A percentile compares a stretch with the other conserved stretches of the same genome.
Conservation (phyloP, 768 basidiomycete genomes). For the Fomitopsis pulvina region DNA sequence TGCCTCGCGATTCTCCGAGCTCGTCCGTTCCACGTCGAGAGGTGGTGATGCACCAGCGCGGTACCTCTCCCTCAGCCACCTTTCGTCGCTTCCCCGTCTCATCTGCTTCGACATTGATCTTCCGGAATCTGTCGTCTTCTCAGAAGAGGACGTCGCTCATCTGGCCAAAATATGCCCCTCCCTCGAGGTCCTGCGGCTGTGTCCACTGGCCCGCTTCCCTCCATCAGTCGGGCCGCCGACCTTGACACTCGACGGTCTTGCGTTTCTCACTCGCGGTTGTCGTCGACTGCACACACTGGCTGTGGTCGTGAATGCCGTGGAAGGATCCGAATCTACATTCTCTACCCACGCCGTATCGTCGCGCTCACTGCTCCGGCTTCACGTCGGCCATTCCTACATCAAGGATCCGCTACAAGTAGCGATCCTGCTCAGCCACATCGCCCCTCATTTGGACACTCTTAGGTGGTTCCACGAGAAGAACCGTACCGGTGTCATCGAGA, state of each 20-base stretch:
- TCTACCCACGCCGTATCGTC: constrained; percentile 46
- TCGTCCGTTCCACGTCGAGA: constrained; percentile 69
- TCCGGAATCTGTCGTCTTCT: constrained; percentile 67
- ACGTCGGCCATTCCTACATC: constrained; percentile 72
- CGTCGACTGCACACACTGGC: constrained; percentile 57
- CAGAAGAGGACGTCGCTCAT: constrained; percentile 49
- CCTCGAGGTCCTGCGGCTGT: constrained; percentile 62
- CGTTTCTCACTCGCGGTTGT: constrained; percentile 52
- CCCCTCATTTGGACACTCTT: constrained; percentile 61
- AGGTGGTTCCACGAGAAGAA: constrained; percentile 79
- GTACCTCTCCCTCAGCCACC: constrained; percentile 54
- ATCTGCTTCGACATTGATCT: constrained; percentile 70
- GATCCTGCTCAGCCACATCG: constrained; percentile 70
- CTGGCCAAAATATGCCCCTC: constrained; percentile 59
- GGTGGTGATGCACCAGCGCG: constrained; percentile 51
- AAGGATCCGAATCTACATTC: constrained; percentile 40
- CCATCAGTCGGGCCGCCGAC: constrained; percentile 42
- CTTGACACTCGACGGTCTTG: constrained; percentile 58
- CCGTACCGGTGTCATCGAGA: constrained; percentile 61
- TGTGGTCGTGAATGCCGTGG: constrained; percentile 55
- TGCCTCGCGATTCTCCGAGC: constrained; percentile 72
- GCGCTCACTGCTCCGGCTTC: constrained; percentile 58
- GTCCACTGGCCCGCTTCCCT: constrained; percentile 63
- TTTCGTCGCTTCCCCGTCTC: constrained; percentile 48
- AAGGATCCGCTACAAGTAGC: constrained; percentile 62